Conservation (phyloP, 306 rosid species). For the Hippophae tibetana region DNA sequence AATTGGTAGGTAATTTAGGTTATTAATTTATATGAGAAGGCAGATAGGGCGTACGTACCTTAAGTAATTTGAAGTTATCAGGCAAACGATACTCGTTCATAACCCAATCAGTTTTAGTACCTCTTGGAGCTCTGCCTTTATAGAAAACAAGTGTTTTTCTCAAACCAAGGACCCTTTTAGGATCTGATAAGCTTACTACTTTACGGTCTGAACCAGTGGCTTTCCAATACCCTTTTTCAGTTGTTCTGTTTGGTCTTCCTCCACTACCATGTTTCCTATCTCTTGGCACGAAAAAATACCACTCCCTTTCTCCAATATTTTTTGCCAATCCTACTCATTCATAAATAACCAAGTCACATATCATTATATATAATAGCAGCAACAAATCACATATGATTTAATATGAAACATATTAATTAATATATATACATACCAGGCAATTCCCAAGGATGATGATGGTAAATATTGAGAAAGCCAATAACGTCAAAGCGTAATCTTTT, state of each 20-base stretch:
- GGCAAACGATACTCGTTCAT: slow-evolving; percentile 97
- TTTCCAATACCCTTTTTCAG: slow-evolving; percentile 86
- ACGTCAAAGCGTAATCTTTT: slow-evolving; percentile 52
- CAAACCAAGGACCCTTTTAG: slow-evolving; percentile 63
- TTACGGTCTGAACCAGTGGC: slow-evolving; percentile 92
- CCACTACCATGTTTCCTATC: slow-evolving; percentile 80
- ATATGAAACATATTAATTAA: neutral
- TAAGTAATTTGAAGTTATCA: slow-evolving; percentile 42
- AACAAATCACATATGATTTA: neutral
- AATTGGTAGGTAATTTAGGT: too few species aligned
- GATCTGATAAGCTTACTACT: slow-evolving; percentile 55
- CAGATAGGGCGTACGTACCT: slow-evolving; percentile 31
- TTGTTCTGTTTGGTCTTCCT: slow-evolving; percentile 91
- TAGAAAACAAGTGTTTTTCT: slow-evolving; percentile 91
- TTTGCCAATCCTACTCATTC: slow-evolving; percentile 43
- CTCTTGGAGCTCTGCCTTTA: slow-evolving; percentile 75
- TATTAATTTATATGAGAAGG: neutral
- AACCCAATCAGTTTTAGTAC: slow-evolving; percentile 90
- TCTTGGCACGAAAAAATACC: slow-evolving; percentile 99
- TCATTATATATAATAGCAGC: too few species aligned
- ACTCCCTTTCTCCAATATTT: slow-evolving; percentile 77
- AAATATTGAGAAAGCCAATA: slow-evolving; percentile 74
- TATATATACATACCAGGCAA: slow-evolving; percentile 55
- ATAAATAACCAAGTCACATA: neutral
- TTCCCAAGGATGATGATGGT: slow-evolving; percentile 76